These are phyloP conservation scores for Diddensiella santjacobensis DNA, from an alignment of 805 yeast genomes.

Conservation along the genomic window DNA sequence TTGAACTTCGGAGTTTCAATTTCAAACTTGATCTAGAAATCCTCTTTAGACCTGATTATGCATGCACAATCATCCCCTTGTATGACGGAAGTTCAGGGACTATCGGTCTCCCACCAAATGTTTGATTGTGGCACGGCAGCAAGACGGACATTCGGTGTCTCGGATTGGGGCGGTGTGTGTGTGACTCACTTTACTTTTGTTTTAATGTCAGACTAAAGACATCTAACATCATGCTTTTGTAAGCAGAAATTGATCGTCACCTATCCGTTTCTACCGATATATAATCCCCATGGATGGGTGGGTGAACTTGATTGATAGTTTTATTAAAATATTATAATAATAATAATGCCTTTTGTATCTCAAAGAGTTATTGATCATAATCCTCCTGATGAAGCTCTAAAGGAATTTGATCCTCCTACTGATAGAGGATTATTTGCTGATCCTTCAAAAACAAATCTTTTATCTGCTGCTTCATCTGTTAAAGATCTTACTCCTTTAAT, in stretches of 20 bases:
- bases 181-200: no score
- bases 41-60: no score
- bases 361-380: conserved; percentile 4
- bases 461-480: conserved; percentile 11
- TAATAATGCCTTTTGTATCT: conserved; percentile 12
- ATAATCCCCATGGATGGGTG: no score
- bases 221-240: no score
- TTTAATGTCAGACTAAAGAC: no score
- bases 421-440: conserved; percentile 14
- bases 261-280: not conserved
- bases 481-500: conserved; percentile 54
- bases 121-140: no score
- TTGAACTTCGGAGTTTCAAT: not conserved
- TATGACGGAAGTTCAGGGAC: not conserved
- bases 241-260: not conserved
- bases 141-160: no score
- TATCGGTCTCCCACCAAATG: no score
- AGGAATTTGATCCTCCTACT: conserved; percentile 12
- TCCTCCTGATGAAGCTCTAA: conserved; percentile 11
- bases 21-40: no score
- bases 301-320: no score
- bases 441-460: conserved; percentile 7
- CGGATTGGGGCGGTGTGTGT: no score
- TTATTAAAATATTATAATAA: no score
- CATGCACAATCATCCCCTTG: not conserved